Evolutionary conservation across 1,139 yeast species (phyloP).

Genomic region (Yamadazyma mexicana): DNA sequence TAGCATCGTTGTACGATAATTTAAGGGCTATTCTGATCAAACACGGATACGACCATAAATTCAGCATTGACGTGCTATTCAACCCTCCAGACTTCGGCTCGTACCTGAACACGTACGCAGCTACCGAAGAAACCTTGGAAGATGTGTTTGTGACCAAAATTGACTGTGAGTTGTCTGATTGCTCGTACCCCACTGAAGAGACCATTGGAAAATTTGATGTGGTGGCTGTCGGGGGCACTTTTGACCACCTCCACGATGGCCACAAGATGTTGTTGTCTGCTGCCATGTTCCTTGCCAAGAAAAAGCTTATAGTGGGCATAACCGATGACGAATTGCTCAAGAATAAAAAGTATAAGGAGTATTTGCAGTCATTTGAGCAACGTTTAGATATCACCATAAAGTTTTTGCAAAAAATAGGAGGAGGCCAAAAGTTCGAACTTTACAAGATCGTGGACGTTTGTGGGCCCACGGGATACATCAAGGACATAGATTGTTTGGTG

Average conservation of each 20-base stretch:
- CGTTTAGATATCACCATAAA: constrained; percentile 49
- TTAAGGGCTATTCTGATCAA: constrained; percentile 22
- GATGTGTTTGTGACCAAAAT: not conserved
- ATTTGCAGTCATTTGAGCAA: constrained; percentile 55
- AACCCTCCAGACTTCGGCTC: constrained; percentile 14
- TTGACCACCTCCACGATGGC: constrained; percentile 95
- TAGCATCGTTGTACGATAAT: constrained; percentile 27
- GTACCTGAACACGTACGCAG: constrained; percentile 5
- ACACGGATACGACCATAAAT: constrained; percentile 25
- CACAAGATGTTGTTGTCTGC: constrained; percentile 83
- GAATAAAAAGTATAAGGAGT: constrained; percentile 73
- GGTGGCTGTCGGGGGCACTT: constrained; percentile 88
- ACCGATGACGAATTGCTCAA: constrained; percentile 75
- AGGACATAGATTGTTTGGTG: constrained; percentile 74
- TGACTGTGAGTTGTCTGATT: not conserved
- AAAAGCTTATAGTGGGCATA: constrained; percentile 70
- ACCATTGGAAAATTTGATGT: constrained; percentile 3
- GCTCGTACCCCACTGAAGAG: not conserved
- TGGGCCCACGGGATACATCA: constrained; percentile 89
- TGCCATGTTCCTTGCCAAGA: constrained; percentile 60
- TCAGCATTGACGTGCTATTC: constrained; percentile 35
- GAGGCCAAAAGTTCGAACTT: constrained; percentile 39
- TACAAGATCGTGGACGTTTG: constrained; percentile 79
- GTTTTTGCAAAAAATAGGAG: constrained; percentile 43
- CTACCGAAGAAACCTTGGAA: not conserved